A percentile compares a stretch with the other conserved stretches of the same genome.
phyloP scores from a whole-genome alignment of 2,329 filamentous ascomycete species.

The Penicillium corylophilum region DNA sequence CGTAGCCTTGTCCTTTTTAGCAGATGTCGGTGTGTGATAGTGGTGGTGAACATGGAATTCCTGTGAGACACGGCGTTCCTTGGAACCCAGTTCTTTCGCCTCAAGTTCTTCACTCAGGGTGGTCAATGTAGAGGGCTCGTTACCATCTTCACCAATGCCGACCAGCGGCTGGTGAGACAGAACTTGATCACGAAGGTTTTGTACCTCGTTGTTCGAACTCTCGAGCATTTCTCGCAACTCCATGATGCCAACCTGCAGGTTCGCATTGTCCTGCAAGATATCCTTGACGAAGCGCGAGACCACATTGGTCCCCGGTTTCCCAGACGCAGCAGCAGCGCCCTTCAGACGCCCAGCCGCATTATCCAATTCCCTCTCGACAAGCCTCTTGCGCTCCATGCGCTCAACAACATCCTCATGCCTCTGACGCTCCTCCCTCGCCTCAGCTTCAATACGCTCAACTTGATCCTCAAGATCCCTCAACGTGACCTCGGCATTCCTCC shows the following conservation, averaged over 20 bases:
- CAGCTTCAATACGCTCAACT: constrained; percentile 82
- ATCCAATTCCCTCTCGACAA: constrained; percentile 78
- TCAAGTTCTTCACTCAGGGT: constrained; percentile 73
- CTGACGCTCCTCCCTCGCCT: constrained; percentile 75
- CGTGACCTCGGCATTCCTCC: constrained; percentile 79
- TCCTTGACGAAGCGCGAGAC: constrained; percentile 97
- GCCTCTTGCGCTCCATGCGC: constrained; percentile 79
- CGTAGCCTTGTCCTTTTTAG: constrained; percentile 56
- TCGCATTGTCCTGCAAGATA: constrained; percentile 91
- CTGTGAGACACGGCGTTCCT: constrained; percentile 56
- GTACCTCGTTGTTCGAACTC: constrained; percentile 91
- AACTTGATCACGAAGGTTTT: constrained; percentile 78
- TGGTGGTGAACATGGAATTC: constrained; percentile 94
- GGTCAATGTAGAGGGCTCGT: constrained; percentile 40
- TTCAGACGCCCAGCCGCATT: constrained; percentile 77
- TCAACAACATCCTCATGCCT: constrained; percentile 77
- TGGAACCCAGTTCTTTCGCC: constrained; percentile 42
- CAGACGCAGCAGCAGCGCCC: constrained; percentile 71
- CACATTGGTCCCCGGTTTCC: constrained; percentile 64
- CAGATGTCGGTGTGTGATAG: constrained; percentile 68
- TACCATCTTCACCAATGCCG: constrained; percentile 24
- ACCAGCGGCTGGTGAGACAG: constrained; percentile 71
- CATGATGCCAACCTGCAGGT: constrained; percentile 84
- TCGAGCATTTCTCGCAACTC: constrained; percentile 88
- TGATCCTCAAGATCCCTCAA: constrained; percentile 80